Evolutionary conservation across 2,329 filamentous ascomycete genomes (phyloP).

Genomic region (Tympanopsis confertula): DNA sequence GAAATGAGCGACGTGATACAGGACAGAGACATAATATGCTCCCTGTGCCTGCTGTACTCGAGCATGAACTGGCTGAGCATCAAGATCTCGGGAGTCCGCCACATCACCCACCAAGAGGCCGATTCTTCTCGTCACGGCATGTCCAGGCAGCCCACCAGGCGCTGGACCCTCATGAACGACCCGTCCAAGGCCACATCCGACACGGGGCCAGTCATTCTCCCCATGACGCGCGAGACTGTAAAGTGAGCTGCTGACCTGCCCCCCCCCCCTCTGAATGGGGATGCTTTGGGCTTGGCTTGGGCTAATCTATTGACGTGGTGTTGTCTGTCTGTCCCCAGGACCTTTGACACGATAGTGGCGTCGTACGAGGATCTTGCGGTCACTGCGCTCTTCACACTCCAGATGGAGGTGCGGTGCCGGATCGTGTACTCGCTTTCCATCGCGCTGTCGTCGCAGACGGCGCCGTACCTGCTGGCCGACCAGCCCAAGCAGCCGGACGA

Average conservation of each 20-base stretch:
- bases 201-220: slow-evolving; percentile 29
- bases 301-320: slow-evolving; percentile 2
- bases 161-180: slow-evolving; percentile 74
- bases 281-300: slow-evolving; percentile 3
- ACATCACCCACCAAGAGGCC: slow-evolving; percentile 61
- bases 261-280: neutral
- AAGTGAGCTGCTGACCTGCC: slow-evolving; percentile 4
- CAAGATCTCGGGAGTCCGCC: neutral
- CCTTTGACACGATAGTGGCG: slow-evolving; percentile 32
- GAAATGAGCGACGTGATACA: neutral
- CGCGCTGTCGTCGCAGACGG: slow-evolving; percentile 46
- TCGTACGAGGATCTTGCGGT: slow-evolving; percentile 73
- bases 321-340: neutral
- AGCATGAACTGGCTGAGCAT: neutral
- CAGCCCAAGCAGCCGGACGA: slow-evolving; percentile 70
- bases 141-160: slow-evolving; percentile 48
- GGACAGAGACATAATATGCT: neutral
- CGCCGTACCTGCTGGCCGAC: slow-evolving; percentile 45
- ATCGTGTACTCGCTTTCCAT: slow-evolving; percentile 67
- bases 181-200: slow-evolving; percentile 45
- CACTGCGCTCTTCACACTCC: slow-evolving; percentile 71
- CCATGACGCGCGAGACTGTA: neutral
- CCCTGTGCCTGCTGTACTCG: neutral
- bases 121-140: slow-evolving; percentile 48
- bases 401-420: slow-evolving; percentile 78